Percentiles rank a stretch among this genome's conserved stretches.
Evolutionary conservation across 306 rosid species (phyloP).

Genomic region (Boehmeria nivea): DNA sequence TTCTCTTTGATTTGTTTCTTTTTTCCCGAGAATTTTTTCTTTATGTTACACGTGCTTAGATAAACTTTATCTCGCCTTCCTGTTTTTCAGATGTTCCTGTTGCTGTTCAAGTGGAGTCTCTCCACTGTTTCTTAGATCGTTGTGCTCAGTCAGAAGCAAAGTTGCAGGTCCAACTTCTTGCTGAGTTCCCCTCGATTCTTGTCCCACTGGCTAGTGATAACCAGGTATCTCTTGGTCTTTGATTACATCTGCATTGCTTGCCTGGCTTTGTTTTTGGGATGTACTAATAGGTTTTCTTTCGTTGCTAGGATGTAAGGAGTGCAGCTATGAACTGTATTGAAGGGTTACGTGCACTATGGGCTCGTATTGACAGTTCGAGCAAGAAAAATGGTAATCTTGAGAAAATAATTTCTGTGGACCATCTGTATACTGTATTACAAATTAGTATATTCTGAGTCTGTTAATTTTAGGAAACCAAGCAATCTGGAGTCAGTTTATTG

Average conservation of each 20-base stretch:
- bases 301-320: constrained; percentile 53
- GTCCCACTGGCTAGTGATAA: constrained; percentile 64
- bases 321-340: constrained; percentile 74
- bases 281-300: background rate
- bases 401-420: too few relatives aligned
- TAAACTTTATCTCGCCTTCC: constrained; percentile 20
- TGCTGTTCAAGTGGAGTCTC: constrained; percentile 83
- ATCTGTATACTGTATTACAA: too few relatives aligned
- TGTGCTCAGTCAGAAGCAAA: constrained; percentile 53
- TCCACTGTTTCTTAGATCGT: constrained; percentile 59
- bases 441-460: constrained; percentile 19
- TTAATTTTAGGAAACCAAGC: constrained; percentile 56
- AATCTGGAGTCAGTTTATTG: constrained; percentile 58
- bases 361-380: constrained; percentile 52
- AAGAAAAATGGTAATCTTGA: constrained; percentile 70
- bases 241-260: background rate
- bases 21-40: too few relatives aligned
- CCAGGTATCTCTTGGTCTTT: background rate
- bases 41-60: constrained; percentile 1
- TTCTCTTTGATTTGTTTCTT: too few relatives aligned
- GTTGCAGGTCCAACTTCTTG: constrained; percentile 52
- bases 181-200: constrained; percentile 74
- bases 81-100: constrained; percentile 57
- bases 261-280: constrained; percentile 10
- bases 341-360: constrained; percentile 48